A percentile compares a stretch with the other conserved stretches of the same genome.
Evolutionary conservation across 306 rosid genomes (phyloP).

Genomic region (Arachis stenosperma): DNA sequence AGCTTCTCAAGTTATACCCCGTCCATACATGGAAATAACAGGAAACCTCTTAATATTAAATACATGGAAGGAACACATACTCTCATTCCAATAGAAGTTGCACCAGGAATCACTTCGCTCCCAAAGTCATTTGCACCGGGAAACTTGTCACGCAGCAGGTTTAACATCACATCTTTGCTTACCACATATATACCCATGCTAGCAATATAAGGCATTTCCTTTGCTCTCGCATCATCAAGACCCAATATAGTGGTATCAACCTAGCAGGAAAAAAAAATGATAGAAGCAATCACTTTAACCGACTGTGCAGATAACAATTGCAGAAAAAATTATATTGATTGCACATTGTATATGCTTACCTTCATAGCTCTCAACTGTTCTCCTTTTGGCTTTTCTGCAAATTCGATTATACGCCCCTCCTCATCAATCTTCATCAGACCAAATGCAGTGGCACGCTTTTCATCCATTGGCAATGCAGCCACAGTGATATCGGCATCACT

Average conservation of each 20-base stretch:
- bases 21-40: background rate
- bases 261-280: slow-evolving; percentile 46
- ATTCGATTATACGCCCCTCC: slow-evolving; percentile 92
- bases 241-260: slow-evolving; percentile 98
- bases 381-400: slow-evolving; percentile 94
- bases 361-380: slow-evolving; percentile 96
- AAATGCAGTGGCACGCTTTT: slow-evolving; percentile 93
- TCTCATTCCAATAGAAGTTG: slow-evolving; percentile 88
- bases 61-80: slow-evolving; percentile 51
- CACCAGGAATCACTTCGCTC: slow-evolving; percentile 99
- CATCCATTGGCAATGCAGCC: slow-evolving; percentile 98
- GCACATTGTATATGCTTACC: slow-evolving; percentile 43
- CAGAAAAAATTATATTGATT: background rate
- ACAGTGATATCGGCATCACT: slow-evolving; percentile 97
- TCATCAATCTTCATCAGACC: slow-evolving; percentile 98
- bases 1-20: background rate
- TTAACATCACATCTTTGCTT: slow-evolving; percentile 88
- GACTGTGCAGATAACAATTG: background rate
- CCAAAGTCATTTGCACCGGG: slow-evolving; percentile 98
- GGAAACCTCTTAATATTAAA: background rate
- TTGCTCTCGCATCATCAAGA: slow-evolving; percentile 91
- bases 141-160: slow-evolving; percentile 76
- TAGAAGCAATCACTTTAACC: background rate
- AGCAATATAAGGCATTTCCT: slow-evolving; percentile 94
- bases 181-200: slow-evolving; percentile 99